phyloP scores from a whole-genome alignment of 257 asterid genomes.

The Solanum arcanum region DNA sequence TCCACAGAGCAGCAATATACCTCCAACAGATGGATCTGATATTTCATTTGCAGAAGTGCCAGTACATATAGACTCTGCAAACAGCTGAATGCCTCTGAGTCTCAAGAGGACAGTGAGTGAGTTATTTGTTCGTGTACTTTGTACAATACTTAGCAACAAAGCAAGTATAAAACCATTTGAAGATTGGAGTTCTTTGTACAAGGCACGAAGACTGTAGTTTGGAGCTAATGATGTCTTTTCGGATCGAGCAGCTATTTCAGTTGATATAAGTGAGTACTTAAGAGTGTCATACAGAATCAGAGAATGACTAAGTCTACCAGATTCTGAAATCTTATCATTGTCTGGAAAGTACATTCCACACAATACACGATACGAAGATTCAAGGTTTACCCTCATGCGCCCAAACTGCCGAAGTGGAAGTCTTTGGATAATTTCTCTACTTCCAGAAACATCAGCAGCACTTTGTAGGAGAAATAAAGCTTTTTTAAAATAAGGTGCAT shows the following conservation, averaged over 20 bases:
- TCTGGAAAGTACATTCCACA: conserved; percentile 66
- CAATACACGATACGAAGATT: conserved; percentile 43
- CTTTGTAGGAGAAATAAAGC: conserved; percentile 51
- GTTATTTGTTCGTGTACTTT: conserved; percentile 36
- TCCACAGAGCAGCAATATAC: not conserved
- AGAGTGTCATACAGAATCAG: conserved; percentile 84
- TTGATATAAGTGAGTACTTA: conserved; percentile 70
- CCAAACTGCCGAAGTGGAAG: conserved; percentile 36
- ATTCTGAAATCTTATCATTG: conserved; percentile 47
- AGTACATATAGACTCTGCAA: conserved; percentile 54
- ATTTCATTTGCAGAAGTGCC: conserved; percentile 20
- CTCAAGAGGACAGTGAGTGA: conserved; percentile 50
- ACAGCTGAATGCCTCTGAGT: conserved; percentile 60
- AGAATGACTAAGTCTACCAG: conserved; percentile 58
- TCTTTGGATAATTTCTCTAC: conserved; percentile 33
- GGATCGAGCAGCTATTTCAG: conserved; percentile 85
- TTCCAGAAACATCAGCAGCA: conserved; percentile 50
- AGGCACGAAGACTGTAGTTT: conserved; percentile 40
- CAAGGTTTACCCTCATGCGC: conserved; percentile 43
- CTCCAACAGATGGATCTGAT: not conserved
- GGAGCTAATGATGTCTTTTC: conserved; percentile 57
- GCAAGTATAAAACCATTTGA: conserved; percentile 76
- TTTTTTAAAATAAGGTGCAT: conserved; percentile 35
- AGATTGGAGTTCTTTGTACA: conserved; percentile 68
- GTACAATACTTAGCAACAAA: conserved; percentile 60